Evolutionary conservation across 1,284 basidiomycete genomes (phyloP).

Genomic region (Mrakiaceae sp.): DNA sequence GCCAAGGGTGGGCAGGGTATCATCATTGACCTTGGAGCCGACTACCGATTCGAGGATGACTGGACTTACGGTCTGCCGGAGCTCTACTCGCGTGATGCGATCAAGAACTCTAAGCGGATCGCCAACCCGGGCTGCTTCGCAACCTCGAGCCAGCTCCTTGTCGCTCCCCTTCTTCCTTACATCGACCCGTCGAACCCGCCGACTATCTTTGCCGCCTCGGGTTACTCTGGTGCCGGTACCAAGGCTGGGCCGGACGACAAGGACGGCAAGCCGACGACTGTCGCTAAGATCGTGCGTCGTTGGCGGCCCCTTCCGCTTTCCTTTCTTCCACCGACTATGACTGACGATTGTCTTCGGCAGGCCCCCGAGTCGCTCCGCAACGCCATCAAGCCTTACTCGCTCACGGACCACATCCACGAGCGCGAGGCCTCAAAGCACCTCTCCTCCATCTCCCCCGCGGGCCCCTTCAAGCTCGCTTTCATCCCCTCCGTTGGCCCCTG

Average conservation of each 20-base stretch:
- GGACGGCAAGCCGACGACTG: constrained; percentile 58
- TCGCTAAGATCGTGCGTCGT: constrained; percentile 59
- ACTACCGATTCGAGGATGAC: constrained; percentile 84
- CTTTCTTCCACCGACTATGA: neutral
- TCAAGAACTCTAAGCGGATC: constrained; percentile 66
- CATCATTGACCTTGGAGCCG: constrained; percentile 85
- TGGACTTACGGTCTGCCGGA: constrained; percentile 99
- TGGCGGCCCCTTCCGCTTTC: neutral
- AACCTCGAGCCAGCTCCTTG: constrained; percentile 80
- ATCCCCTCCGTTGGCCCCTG: constrained; percentile 80
- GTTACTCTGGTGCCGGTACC: constrained; percentile 91
- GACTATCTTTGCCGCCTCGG: constrained; percentile 84
- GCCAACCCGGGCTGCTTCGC: constrained; percentile 98
- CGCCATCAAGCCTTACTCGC: constrained; percentile 68
- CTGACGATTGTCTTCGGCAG: constrained; percentile 17
- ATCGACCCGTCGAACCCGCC: constrained; percentile 56
- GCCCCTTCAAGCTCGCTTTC: constrained; percentile 62
- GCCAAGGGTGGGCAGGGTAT: constrained; percentile 50
- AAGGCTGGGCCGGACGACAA: constrained; percentile 50
- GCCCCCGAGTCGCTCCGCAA: constrained; percentile 60
- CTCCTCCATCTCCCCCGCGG: constrained; percentile 43
- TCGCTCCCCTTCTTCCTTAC: constrained; percentile 75
- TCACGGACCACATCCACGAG: constrained; percentile 98
- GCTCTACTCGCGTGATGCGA: constrained; percentile 64
- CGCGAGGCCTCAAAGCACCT: constrained; percentile 83